Evolutionary conservation across 768 basidiomycete species (phyloP), one percentile per base, ranked within the genome.

Genomic region (Coprinopsis marcescibilis): DNA sequence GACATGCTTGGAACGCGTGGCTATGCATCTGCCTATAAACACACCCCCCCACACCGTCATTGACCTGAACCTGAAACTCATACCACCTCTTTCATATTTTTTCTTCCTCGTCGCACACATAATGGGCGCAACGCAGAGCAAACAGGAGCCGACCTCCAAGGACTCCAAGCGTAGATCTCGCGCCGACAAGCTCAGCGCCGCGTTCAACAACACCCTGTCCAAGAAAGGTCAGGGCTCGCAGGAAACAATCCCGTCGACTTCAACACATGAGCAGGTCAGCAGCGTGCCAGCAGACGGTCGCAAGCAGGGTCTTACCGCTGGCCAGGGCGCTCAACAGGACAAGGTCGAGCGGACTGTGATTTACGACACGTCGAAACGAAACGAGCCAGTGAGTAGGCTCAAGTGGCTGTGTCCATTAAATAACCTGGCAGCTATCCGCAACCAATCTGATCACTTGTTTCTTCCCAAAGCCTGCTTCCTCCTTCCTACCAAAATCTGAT

Each of bases 111-210:
- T 43, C 51, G 34, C 24, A 24, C 14, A 26, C 35, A 37, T 20
- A 49, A 68, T 68, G 67, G 67, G 65, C 35, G 49, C 59, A 40
- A 55, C 60, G 20, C 67, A 67, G 46, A 64, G 64, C 42, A 60
- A 56, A 40, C 36, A 52, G 23, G 51, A 46, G 21, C 46, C 55
- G 1, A 43, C 36, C 35, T 15, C 45, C 13, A 39, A 45, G 21
- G 54, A 50, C 39, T 38, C 58, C 38, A 58, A 58, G 35, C 59
- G 61, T 13, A 49, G 52, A 34, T 60, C 61, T 3, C 48, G 51
- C 35, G 51, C 51, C 3, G 58, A 57, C 51, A 54, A 56, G 43
- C 54, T 57, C 40, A 53, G 52, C 35, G 43, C 49, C 21, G 51
- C 51, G 12, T 55, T 60, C 32, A 51, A 49, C n/a, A n/a, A n/a